phyloP scores from a whole-genome alignment of 208 protist species.

The Crithidia mellificae region DNA sequence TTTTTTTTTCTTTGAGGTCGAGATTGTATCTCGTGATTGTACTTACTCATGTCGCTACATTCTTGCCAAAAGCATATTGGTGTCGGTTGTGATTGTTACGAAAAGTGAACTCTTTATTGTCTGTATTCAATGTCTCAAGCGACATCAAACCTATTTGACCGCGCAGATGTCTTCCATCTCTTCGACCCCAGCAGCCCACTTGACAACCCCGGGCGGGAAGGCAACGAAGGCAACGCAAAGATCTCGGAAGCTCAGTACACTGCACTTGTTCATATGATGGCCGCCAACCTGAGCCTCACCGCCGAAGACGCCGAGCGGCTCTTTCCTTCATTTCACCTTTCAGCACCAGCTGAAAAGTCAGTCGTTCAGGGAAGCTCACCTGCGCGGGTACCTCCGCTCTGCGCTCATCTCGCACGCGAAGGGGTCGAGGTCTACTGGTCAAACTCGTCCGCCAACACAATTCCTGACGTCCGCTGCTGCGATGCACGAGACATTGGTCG shows the following conservation, averaged over 20 bases:
- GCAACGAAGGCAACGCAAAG: slow-evolving; percentile 4
- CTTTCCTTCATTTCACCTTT: slow-evolving; percentile 18
- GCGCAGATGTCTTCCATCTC: slow-evolving; percentile 40
- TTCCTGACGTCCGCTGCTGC: slow-evolving; percentile 33
- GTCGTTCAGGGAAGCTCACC: too few species aligned
- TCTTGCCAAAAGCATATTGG: too few species aligned
- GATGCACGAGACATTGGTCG: slow-evolving; percentile 24
- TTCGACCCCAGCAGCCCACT: slow-evolving; percentile 15
- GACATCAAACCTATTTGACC: slow-evolving; percentile 13
- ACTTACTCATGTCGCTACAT: too few species aligned
- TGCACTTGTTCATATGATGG: slow-evolving; percentile 32
- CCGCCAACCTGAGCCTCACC: slow-evolving; percentile 16
- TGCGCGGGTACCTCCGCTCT: slow-evolving; percentile 27
- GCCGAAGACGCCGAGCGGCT: slow-evolving; percentile 14
- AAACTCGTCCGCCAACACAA: slow-evolving; percentile 4
- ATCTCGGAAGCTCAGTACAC: slow-evolving; percentile 31
- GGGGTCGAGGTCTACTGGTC: slow-evolving; percentile 27
- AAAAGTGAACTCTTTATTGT: too few species aligned
- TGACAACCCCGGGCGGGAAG: neutral
- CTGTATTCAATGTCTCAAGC: slow-evolving; percentile 16
- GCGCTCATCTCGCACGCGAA: slow-evolving; percentile 58
- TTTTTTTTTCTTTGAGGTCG: too few species aligned
- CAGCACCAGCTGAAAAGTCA: too few species aligned
- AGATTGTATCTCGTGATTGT: too few species aligned
- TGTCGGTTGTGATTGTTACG: too few species aligned